Evolutionary conservation across 768 basidiomycete genomes (phyloP).

Genomic region (Cubamyces lactineus): DNA sequence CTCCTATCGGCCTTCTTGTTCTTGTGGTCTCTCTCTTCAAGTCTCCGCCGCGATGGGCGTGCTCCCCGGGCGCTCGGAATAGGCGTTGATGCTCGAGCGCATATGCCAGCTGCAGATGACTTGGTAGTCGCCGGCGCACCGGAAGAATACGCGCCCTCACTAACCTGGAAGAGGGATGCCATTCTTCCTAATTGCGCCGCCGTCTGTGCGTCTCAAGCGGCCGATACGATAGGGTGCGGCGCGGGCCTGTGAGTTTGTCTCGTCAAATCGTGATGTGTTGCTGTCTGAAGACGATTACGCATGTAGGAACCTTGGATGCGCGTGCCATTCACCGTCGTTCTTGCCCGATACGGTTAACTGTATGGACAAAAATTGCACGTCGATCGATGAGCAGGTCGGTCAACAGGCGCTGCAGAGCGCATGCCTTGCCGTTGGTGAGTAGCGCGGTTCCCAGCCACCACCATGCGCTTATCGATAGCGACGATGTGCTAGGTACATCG

Average conservation of each 20-base stretch:
- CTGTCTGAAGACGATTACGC: not conserved
- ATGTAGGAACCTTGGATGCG: conserved; percentile 23
- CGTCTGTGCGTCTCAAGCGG: conserved; percentile 14
- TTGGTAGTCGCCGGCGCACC: conserved; percentile 1
- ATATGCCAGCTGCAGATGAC: not conserved
- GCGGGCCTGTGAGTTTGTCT: conserved; percentile 13
- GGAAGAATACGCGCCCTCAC: not conserved
- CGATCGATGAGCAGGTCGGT: conserved; percentile 17
- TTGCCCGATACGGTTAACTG: conserved; percentile 23
- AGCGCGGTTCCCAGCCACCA: no score
- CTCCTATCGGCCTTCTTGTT: conserved; percentile 23
- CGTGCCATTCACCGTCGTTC: conserved; percentile 22
- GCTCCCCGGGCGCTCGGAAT: conserved; percentile 9
- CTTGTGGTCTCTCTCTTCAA: conserved; percentile 23
- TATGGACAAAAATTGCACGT: conserved; percentile 20
- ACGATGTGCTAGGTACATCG: not conserved
- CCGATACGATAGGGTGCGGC: conserved; percentile 15
- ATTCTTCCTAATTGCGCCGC: conserved; percentile 12
- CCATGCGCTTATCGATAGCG: not conserved
- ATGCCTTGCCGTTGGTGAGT: conserved; percentile 13
- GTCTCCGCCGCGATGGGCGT: conserved; percentile 12
- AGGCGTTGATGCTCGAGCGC: conserved; percentile 21
- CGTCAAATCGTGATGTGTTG: not conserved
- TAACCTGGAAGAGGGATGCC: not conserved
- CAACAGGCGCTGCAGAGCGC: conserved; percentile 12